Base-by-base conservation (phyloP, 441 rosid species). In the Croton setiger region DNA sequence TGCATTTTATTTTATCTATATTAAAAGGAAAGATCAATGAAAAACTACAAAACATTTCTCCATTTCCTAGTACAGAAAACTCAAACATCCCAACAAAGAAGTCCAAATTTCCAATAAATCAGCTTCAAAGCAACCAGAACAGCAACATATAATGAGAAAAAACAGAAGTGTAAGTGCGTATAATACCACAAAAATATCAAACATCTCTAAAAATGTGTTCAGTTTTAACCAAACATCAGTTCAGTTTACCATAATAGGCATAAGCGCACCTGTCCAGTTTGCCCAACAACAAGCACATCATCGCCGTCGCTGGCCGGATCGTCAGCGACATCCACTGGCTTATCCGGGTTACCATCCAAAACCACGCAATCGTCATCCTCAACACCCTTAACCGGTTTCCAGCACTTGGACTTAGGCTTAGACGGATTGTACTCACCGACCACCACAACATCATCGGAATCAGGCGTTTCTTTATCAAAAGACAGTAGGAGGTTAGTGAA, bases 301-400 rank as follows among this genome's bases (percentile, higher is more conserved):
- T 90, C 87, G 3, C 57, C 71, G 12, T 74, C 80, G 1, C 55
- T 72, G 4, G n/a, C 69, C 14, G 63, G 41, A 63, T 72, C 83
- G 68, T 63, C 53, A 0, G 53, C 75, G 54, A 48, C 75, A n/a
- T 68, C 66, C 14, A 41, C 66, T 14, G 70, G 11, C 72, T 87
- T 86, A 44, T 91, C 92, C 3, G 97, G 98, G 77, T 91, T 92
- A 20, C 82, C 73, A 0, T 89, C 96, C 74, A 93, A 75, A 72
- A 93, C 70, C 39, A 93, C 84, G 67, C 94, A 93, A 71, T 92
- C 97, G 41, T 87, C 92, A 43, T 87, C 88, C 4, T 76, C 84
- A 7, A 1, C 69, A 70, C 17, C 67, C 11, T 63, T 65, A 3
- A 55, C 71, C 41, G 60, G 54, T 44, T 79, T 77, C 36, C 78